Conservation (phyloP, 139 green algal species). For the Astrephomene gubernaculifera region DNA sequence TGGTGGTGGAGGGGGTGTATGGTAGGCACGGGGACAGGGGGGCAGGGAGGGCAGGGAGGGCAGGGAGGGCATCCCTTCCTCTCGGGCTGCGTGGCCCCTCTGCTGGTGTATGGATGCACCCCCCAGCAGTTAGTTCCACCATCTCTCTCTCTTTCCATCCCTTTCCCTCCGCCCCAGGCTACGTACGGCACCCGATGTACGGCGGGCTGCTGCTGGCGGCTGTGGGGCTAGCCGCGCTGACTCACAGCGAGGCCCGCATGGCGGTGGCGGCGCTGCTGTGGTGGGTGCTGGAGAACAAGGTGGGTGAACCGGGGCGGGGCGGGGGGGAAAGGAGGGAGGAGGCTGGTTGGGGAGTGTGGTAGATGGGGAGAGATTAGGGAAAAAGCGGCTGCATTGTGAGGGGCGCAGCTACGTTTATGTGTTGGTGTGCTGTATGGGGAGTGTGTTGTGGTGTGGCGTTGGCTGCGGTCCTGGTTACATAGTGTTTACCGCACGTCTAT, state of each 20-base stretch:
- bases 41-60: background rate
- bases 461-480: background rate
- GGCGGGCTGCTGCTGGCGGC: slow-evolving; percentile 57
- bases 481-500: no score
- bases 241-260: slow-evolving; percentile 57
- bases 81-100: background rate
- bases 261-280: slow-evolving; percentile 50
- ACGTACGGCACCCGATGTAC: slow-evolving; percentile 67
- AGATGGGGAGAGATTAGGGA: no score
- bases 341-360: no score
- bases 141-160: background rate
- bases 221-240: slow-evolving; percentile 47
- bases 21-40: background rate
- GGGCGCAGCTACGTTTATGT: background rate
- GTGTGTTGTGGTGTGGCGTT: background rate
- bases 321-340: background rate
- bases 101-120: background rate
- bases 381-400: no score
- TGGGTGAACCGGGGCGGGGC: background rate
- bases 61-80: background rate
- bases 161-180: background rate
- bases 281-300: slow-evolving; percentile 59
- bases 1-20: slow-evolving; percentile 61
- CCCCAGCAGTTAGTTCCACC: background rate
- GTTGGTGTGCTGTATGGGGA: background rate